Evolutionary conservation across 148 eudicot genomes (phyloP), one percentile per base, ranked within the genome.

Genomic region (Cornus kousa): DNA sequence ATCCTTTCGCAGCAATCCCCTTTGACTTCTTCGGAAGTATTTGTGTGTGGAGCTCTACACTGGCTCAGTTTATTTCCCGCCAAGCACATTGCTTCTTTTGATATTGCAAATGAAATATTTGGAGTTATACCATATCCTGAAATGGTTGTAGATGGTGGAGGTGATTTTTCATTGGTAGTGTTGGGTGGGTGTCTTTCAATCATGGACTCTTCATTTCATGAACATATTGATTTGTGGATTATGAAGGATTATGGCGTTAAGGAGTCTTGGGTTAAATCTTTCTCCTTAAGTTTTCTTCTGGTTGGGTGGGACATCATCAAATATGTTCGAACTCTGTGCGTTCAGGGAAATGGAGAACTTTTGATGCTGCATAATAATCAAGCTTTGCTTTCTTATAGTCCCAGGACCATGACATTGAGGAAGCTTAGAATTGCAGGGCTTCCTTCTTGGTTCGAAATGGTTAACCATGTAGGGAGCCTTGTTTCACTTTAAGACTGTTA

Each of bases 401-500:
- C 53, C 33, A 7, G 32, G n/a, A 37, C 77, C 9, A 35, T 33
- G 77, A 60, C 10, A 9, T 35, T 74, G 22, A 74, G 53, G 32
- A 35, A 37, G 53, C 53, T 8, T 39, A 33, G 24, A 19, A 62
- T 62, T 9, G 32, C 9, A 10, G 69, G 69, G 53, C 33, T 64
- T 39, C 70, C 77, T 5, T 22, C 22, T 74, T 62, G 55, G 53
- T 74, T 74, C 14, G 69, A 62, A 62, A 55, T 14, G 31, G 55
- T 74, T 33, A 9, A 5, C 62, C 55, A 60, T 62, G 69, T 64
- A n/a, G 77, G 55, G 9, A 74, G 68, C 40, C 69, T 74, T 60
- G 69, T 62, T 33, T 37, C 55, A n/a, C 69, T 31, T 16, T 55
- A 3, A 9, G 76, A 3, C 40, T 19, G 2, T 17, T 55, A 31